A percentile compares a stretch with the other conserved stretches of the same genome.
Conservation (phyloP, 495 filamentous ascomycete genomes). For the Geopyxis carbonaria region DNA sequence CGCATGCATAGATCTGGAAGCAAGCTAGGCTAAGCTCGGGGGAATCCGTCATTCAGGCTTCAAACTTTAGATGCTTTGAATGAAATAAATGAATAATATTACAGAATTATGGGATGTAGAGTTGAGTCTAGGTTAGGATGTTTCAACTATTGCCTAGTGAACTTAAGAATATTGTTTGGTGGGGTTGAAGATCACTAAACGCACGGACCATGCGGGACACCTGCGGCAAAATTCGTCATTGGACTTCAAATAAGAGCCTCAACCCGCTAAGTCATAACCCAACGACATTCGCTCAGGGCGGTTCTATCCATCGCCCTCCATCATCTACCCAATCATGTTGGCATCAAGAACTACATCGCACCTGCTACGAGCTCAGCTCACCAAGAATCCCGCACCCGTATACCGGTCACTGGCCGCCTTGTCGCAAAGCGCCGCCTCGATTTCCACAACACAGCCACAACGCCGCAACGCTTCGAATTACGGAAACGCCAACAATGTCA, state of each 20-base stretch:
- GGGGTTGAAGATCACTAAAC: too few species aligned
- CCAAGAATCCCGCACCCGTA: not conserved
- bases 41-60: not conserved
- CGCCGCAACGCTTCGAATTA: not conserved
- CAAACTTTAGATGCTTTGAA: not conserved
- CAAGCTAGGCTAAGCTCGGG: not conserved
- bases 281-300: too few species aligned
- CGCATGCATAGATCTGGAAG: not conserved
- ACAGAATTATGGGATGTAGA: too few species aligned
- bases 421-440: not conserved
- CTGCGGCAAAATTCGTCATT: too few species aligned
- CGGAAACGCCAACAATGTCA: not conserved
- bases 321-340: constrained; percentile 1
- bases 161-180: too few species aligned
- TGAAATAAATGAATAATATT: not conserved
- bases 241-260: too few species aligned
- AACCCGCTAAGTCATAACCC: too few species aligned
- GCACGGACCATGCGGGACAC: too few species aligned
- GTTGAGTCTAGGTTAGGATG: too few species aligned
- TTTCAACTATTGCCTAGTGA: too few species aligned
- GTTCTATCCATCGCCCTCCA: not conserved
- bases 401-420: not conserved
- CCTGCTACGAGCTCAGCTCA: not conserved
- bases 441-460: not conserved
- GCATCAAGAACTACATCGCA: not conserved